A percentile compares a stretch with the other conserved stretches of the same genome.
Conservation (phyloP, 192 early-diverging fungal species). For the Lunasporangiospora selenospora region DNA sequence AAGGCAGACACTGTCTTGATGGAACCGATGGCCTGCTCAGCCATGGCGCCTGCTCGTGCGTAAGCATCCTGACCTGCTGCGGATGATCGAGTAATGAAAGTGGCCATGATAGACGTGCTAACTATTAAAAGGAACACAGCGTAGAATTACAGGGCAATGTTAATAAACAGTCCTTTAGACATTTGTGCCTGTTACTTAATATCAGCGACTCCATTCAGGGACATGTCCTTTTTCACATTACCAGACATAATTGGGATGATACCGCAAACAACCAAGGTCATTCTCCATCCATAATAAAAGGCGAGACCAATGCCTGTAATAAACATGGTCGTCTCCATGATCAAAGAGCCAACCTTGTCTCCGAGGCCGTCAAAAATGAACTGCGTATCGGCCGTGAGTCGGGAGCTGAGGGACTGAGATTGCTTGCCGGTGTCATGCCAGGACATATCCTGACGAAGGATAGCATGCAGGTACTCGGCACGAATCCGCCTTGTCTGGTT, state of each 20-base stretch:
- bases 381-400: constrained; percentile 82
- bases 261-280: constrained; percentile 75
- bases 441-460: constrained; percentile 83
- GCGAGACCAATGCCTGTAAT: constrained; percentile 76
- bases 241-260: constrained; percentile 68
- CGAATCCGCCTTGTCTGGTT: constrained; percentile 59
- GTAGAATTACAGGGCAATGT: constrained; percentile 30
- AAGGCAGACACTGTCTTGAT: constrained; percentile 88
- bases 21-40: constrained; percentile 76
- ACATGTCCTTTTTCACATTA: too few species aligned
- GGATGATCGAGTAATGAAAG: constrained; percentile 5
- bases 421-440: constrained; percentile 74
- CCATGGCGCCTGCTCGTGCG: constrained; percentile 81
- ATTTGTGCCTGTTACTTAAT: too few species aligned
- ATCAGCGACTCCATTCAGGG: too few species aligned
- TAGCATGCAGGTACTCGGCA: constrained; percentile 67
- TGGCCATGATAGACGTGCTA: constrained; percentile 31
- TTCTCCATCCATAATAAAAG: constrained; percentile 75
- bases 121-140: constrained; percentile 3
- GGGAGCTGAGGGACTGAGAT: constrained; percentile 76
- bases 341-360: constrained; percentile 77
- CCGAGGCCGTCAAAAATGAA: constrained; percentile 86
- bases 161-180: too few species aligned
- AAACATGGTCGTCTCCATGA: constrained; percentile 68
- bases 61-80: constrained; percentile 70